Conservation (phyloP, 208 protist genomes). For the Leishmania gerbilli region DNA sequence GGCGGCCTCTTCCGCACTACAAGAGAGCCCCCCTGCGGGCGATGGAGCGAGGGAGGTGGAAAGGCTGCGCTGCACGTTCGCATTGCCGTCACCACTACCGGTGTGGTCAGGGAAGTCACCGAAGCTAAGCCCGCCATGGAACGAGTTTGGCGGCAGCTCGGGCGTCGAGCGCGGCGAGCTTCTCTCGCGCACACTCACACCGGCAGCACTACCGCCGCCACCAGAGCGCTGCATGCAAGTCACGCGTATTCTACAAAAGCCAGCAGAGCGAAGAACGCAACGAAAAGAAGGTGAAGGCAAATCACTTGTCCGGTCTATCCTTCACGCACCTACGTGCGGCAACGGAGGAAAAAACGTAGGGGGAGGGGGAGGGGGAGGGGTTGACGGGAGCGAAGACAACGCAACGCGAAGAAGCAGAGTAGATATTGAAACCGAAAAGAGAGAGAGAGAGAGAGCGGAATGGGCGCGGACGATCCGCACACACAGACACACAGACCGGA, state of each 20-base stretch:
- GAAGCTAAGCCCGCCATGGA: background rate
- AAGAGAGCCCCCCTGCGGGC: background rate
- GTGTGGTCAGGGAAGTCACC: background rate
- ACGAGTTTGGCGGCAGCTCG: background rate
- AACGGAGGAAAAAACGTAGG: no score
- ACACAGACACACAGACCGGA: background rate
- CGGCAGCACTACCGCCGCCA: background rate
- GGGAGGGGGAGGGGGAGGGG: background rate
- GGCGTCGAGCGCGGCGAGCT: constrained; percentile 12
- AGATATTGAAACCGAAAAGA: background rate
- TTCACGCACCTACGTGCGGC: background rate
- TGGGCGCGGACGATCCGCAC: background rate
- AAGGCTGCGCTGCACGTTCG: background rate
- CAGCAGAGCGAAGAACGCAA: background rate
- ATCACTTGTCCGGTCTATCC: background rate
- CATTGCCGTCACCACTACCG: background rate
- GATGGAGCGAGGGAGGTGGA: background rate
- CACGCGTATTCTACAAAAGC: background rate
- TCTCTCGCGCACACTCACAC: background rate
- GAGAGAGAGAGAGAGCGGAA: background rate
- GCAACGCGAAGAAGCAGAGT: background rate
- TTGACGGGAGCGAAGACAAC: background rate
- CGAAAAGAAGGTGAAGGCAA: background rate
- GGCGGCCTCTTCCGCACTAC: background rate
- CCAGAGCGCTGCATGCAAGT: constrained; percentile 1